Conservation (phyloP, 2,329 filamentous ascomycete genomes). For the Fusarium sp. region DNA sequence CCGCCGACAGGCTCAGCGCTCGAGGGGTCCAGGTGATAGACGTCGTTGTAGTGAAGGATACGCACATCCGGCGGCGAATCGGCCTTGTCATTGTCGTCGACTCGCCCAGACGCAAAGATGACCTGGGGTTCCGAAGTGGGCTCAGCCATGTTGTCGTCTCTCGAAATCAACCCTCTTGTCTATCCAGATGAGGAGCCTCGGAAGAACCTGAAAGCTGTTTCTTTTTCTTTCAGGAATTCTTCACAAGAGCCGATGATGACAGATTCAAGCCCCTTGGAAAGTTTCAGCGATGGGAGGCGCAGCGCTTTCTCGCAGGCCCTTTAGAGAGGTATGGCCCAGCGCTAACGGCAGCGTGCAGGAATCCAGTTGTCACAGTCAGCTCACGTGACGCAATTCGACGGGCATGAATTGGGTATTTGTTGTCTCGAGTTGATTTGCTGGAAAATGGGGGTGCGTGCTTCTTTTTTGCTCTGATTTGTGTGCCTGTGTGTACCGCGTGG, state of each 20-base stretch:
- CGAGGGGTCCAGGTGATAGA: slow-evolving; percentile 86
- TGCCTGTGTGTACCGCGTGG: background rate
- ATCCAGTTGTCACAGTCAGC: slow-evolving; percentile 27
- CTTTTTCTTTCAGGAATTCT: slow-evolving; percentile 1
- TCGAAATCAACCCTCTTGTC: background rate
- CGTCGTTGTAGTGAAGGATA: slow-evolving; percentile 93
- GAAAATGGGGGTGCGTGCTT: background rate
- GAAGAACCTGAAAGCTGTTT: too few species aligned
- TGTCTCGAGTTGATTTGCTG: slow-evolving; percentile 35
- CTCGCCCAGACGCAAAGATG: slow-evolving; percentile 47
- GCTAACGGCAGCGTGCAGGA: slow-evolving; percentile 43
- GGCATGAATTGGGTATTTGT: slow-evolving; percentile 25
- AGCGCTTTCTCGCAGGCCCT: slow-evolving; percentile 29
- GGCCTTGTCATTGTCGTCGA: slow-evolving; percentile 30
- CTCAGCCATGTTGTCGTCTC: slow-evolving; percentile 34
- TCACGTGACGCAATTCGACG: slow-evolving; percentile 31
- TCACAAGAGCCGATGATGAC: slow-evolving; percentile 33
- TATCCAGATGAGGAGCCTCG: background rate
- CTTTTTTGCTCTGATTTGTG: too few species aligned
- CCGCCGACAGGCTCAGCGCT: slow-evolving; percentile 90
- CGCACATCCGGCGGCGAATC: slow-evolving; percentile 75
- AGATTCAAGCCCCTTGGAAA: slow-evolving; percentile 19
- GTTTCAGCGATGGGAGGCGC: slow-evolving; percentile 34
- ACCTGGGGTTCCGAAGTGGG: slow-evolving; percentile 50
- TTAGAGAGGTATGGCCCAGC: slow-evolving; percentile 8